phyloP scores from a whole-genome alignment of 169 alveolate species.

The Perkinsus marinus region DNA sequence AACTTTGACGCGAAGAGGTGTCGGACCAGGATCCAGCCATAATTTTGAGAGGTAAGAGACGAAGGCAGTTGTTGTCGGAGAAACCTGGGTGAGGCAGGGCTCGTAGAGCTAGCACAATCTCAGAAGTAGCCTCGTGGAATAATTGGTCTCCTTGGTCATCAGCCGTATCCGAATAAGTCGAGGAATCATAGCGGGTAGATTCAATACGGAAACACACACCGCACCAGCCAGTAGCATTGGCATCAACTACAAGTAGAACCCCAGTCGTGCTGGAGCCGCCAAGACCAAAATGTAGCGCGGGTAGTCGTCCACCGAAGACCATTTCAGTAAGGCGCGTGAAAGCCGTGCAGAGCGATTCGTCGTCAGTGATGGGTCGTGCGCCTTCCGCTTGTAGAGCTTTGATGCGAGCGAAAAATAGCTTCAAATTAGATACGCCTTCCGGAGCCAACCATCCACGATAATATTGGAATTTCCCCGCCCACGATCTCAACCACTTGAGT shows the following conservation, averaged over 20 bases:
- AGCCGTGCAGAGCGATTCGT: background rate
- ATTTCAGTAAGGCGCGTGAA: background rate
- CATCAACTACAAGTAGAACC: background rate
- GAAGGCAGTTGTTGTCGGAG: too few species aligned
- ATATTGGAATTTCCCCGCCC: background rate
- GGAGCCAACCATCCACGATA: background rate
- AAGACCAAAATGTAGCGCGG: background rate
- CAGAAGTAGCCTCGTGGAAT: too few species aligned
- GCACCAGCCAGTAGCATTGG: background rate
- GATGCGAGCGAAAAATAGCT: background rate
- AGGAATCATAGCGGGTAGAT: too few species aligned
- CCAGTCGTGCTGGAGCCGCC: background rate
- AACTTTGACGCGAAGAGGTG: background rate
- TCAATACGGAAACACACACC: background rate
- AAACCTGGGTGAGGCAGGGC: too few species aligned
- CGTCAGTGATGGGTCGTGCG: background rate
- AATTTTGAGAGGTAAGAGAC: background rate
- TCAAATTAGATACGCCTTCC: background rate
- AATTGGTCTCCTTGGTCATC: too few species aligned
- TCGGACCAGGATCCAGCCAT: background rate
- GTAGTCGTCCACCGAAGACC: background rate
- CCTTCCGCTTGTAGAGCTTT: background rate
- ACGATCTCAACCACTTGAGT: background rate
- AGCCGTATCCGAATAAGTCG: too few species aligned
- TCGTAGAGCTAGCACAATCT: too few species aligned